Conservation (phyloP, 768 basidiomycete species). For the Tulasnella sp. region DNA sequence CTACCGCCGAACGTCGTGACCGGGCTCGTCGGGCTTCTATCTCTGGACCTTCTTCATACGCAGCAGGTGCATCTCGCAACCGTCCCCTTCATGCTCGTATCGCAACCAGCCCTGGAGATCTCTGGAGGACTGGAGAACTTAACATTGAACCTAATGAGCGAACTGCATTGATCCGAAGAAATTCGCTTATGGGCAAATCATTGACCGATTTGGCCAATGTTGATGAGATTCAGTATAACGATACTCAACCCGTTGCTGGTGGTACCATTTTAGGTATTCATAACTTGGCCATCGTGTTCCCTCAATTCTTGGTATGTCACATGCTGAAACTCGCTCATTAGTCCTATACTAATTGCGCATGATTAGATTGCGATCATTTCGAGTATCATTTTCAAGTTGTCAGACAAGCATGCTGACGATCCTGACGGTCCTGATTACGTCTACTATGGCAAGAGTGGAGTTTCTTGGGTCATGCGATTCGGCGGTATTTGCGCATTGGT, state of each 20-base stretch:
- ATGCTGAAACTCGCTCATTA: slow-evolving; percentile 10
- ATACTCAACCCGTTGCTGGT: slow-evolving; percentile 49
- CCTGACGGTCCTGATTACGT: slow-evolving; percentile 36
- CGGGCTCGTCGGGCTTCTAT: not conserved
- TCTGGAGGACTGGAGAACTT: slow-evolving; percentile 11
- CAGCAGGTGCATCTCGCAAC: slow-evolving; percentile 22
- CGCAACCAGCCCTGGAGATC: slow-evolving; percentile 23
- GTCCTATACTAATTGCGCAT: not conserved
- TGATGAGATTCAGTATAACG: slow-evolving; percentile 17
- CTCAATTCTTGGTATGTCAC: slow-evolving; percentile 73
- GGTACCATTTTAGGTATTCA: slow-evolving; percentile 92
- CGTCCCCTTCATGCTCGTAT: slow-evolving; percentile 25
- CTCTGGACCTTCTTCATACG: slow-evolving; percentile 3
- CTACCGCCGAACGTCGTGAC: slow-evolving; percentile 15
- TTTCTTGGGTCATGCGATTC: slow-evolving; percentile 88
- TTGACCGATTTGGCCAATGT: slow-evolving; percentile 32
- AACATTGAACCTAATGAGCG: slow-evolving; percentile 22
- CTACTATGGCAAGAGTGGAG: slow-evolving; percentile 75
- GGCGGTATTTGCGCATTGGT: slow-evolving; percentile 75
- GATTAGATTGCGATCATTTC: slow-evolving; percentile 69
- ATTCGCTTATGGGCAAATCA: slow-evolving; percentile 27
- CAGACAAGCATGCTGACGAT: slow-evolving; percentile 42
- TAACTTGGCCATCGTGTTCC: slow-evolving; percentile 88
- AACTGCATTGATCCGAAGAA: slow-evolving; percentile 27
- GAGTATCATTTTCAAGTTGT: slow-evolving; percentile 70